Evolutionary conservation across 345 rosid genomes (phyloP).

Genomic region (Rhodamnia rubescens): DNA sequence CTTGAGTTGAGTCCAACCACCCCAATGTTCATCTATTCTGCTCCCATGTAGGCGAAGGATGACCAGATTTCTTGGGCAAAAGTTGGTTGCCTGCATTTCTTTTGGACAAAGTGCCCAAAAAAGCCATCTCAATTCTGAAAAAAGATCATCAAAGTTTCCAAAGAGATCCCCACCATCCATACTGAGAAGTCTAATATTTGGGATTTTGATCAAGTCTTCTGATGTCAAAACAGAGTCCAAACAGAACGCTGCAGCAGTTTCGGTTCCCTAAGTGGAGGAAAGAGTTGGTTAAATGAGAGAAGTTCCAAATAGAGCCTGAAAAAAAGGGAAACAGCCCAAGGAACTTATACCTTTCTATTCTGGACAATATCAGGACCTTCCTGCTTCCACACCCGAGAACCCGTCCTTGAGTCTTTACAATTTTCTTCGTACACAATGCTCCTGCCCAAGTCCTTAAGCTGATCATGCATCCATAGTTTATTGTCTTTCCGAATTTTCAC

Average conservation of each 20-base stretch:
- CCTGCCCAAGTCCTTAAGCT: neutral
- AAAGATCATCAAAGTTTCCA: neutral
- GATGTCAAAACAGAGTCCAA: neutral
- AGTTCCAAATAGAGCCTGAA: neutral
- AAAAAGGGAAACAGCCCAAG: neutral
- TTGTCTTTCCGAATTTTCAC: neutral
- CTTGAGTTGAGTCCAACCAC: neutral
- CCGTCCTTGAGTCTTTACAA: neutral
- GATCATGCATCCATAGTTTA: conserved; percentile 1
- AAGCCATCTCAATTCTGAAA: neutral
- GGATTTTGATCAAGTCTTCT: neutral
- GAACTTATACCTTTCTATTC: neutral
- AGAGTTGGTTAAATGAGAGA: neutral
- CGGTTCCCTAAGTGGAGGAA: neutral
- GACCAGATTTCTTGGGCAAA: neutral
- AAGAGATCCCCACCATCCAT: fast-evolving
- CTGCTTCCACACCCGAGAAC: neutral
- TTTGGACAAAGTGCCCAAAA: neutral
- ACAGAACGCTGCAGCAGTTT: neutral
- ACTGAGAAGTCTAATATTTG: neutral
- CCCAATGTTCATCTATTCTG: neutral
- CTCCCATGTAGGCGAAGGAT: neutral
- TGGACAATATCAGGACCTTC: neutral
- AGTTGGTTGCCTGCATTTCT: neutral
- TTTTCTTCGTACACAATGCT: neutral